Base-by-base conservation (phyloP, 192 early-diverging fungal genomes). In the Coemansia sp. region DNA sequence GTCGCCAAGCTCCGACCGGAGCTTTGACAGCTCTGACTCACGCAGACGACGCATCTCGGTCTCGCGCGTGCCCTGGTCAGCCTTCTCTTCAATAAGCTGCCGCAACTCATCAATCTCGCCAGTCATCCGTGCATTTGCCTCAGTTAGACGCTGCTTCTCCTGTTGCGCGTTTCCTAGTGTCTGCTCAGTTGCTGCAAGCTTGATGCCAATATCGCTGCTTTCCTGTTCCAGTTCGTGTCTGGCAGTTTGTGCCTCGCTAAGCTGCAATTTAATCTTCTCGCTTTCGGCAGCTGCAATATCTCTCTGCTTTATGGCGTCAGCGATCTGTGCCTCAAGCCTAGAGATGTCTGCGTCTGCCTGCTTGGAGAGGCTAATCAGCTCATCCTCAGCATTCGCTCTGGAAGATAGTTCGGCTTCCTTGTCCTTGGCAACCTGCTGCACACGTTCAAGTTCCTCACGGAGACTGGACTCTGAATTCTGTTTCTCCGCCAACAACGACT, bases 21-120 rank as follows among this genome's bases (percentile, higher is more conserved):
- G 77, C 45, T 70, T 69, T 1, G 76, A 63, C 64, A 90, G 63
- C 69, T 88, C 88, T 20, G 70, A 74, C 70, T 90, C 88, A 19
- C 87, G 87, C 72, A 87, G 69, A 17, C 85, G 76, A 12, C 85
- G 83, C 37, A 88, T 72, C 69, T 90, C 86, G 0, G 74, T 73
- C 61, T 87, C 82, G 49, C 84, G 84, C 42, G 87, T 84, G 67
- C 86, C 82, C 51, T 87, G 84, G 44, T 88, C 88, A 53, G 79
- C 84, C 72, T 85, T 86, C 60, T 86, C 86, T 63, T 86, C 86
- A n/a, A 87, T 73, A 7, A 82, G 58, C 37, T 65, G 69, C 13
- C 79, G 86, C 11, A 85, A 61, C 68, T 84, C 84, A 43, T 83
- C 87, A 22, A 88, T 71, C 40, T 88, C 87, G 37, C 62, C 58